These are phyloP conservation scores for Fraxinus pennsylvanica DNA, from an alignment of 257 asterid genomes.

Conservation along the genomic window DNA sequence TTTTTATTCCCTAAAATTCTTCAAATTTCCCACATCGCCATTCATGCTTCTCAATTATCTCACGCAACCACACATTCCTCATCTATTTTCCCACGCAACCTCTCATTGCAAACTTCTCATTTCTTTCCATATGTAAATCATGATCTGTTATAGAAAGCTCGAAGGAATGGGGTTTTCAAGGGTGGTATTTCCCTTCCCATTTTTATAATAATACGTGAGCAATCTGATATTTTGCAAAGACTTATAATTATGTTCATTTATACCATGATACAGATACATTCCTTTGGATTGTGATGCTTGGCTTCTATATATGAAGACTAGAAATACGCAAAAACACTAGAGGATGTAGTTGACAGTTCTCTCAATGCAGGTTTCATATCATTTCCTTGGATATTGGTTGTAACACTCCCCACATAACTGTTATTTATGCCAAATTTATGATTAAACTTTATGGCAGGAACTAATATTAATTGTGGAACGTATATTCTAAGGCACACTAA, in stretches of 20 bases:
- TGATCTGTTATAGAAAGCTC: constrained; percentile 65
- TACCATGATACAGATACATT: constrained; percentile 61
- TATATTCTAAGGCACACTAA: constrained; percentile 73
- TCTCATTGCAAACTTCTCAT: no score
- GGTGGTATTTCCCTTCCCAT: constrained; percentile 51
- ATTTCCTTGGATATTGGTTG: neutral
- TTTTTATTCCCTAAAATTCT: no score
- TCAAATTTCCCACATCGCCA: no score
- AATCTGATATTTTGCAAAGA: constrained; percentile 12
- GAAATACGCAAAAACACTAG: constrained; percentile 59
- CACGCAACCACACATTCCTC: no score
- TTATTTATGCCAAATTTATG: neutral
- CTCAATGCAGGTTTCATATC: constrained; percentile 71
- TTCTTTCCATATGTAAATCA: constrained; percentile 54
- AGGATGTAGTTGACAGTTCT: constrained; percentile 85
- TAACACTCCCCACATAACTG: no score
- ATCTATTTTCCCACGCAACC: no score
- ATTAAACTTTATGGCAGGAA: constrained; percentile 48
- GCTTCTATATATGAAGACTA: constrained; percentile 81
- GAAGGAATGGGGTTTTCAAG: constrained; percentile 82
- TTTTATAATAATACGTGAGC: constrained; percentile 8
- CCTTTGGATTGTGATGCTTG: constrained; percentile 93
- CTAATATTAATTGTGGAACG: constrained; percentile 86
- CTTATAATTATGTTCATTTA: constrained; percentile 22
- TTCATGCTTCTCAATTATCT: no score